These are phyloP conservation scores for Botrytis tulipae DNA, from an alignment of 2,329 filamentous ascomycete genomes.

Conservation along the genomic window DNA sequence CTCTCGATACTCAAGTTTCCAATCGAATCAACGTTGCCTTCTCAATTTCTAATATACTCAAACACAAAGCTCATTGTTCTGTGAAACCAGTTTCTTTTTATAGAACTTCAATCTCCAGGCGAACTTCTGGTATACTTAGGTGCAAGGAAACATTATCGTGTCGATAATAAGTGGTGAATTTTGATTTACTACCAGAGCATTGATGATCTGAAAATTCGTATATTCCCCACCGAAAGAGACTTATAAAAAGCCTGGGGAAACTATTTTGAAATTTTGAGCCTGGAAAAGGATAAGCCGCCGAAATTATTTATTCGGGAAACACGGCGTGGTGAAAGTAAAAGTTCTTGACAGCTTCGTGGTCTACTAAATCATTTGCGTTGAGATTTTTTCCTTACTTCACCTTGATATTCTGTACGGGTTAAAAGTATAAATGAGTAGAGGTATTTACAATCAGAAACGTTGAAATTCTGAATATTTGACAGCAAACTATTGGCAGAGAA, in stretches of 20 bases:
- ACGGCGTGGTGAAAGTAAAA: not conserved
- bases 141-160: not conserved
- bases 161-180: not conserved
- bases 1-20: fast-evolving
- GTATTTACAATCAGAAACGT: not conserved
- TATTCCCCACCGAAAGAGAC: not conserved
- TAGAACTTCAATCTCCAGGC: not conserved
- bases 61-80: not conserved
- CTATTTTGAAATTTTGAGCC: too few species aligned
- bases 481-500: not conserved
- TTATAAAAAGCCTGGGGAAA: not conserved
- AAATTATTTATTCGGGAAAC: fast-evolving
- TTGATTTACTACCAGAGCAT: not conserved
- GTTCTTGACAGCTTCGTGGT: not conserved
- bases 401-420: not conserved
- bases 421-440: not conserved
- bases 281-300: fast-evolving
- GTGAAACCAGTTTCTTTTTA: fast-evolving
- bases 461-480: not conserved
- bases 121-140: too few species aligned
- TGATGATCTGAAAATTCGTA: not conserved
- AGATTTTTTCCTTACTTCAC: not conserved
- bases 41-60: not conserved
- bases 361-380: not conserved
- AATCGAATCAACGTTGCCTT: fast-evolving